These are phyloP conservation scores for Lablab purpureus DNA, from an alignment of 306 rosid species.

Conservation along the genomic window DNA sequence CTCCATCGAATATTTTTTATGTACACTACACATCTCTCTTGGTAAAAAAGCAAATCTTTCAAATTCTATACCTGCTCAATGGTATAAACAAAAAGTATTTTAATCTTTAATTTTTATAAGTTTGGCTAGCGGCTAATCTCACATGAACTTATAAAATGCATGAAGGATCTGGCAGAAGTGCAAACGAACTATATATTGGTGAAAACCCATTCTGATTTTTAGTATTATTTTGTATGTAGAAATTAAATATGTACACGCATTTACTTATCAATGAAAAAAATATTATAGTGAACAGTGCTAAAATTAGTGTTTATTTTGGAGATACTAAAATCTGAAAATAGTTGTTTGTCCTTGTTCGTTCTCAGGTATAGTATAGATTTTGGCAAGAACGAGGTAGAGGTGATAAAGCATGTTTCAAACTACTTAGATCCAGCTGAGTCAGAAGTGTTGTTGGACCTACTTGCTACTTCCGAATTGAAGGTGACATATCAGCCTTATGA, in stretches of 20 bases:
- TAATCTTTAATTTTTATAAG: constrained; percentile 25
- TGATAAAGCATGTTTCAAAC: constrained; percentile 81
- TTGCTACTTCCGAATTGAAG: constrained; percentile 80
- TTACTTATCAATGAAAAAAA: constrained; percentile 18
- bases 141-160: constrained; percentile 10
- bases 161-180: neutral
- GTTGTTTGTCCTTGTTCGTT: constrained; percentile 28
- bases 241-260: constrained; percentile 1
- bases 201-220: constrained; percentile 1
- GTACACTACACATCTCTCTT: neutral
- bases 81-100: neutral
- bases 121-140: neutral
- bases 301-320: constrained; percentile 15
- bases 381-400: constrained; percentile 85
- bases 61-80: constrained; percentile 33
- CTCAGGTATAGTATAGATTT: constrained; percentile 88
- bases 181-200: neutral
- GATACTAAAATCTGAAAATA: constrained; percentile 14
- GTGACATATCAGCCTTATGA: constrained; percentile 79
- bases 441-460: constrained; percentile 71
- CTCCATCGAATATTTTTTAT: constrained; percentile 3
- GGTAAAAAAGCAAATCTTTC: neutral
- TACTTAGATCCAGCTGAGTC: constrained; percentile 75
- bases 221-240: neutral
- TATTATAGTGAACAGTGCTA: neutral